phyloP scores from a whole-genome alignment of 1,284 basidiomycete species.

The Entoloma clypeatum region DNA sequence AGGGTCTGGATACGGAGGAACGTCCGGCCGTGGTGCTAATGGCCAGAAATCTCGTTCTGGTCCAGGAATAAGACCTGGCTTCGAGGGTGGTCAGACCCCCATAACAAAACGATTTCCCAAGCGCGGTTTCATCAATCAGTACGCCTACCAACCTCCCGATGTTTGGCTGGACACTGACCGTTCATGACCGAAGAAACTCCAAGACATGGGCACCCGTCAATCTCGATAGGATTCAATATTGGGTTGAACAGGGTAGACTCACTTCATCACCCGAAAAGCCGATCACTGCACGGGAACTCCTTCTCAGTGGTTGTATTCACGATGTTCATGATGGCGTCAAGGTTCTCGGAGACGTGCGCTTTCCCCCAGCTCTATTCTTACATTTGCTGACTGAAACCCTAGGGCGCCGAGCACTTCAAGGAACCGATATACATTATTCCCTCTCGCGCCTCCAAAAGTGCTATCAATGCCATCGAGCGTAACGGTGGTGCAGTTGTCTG shows the following conservation, averaged over 20 bases:
- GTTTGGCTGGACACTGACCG: constrained; percentile 9
- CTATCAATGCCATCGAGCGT: constrained; percentile 81
- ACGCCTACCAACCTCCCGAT: constrained; percentile 30
- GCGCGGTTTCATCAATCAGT: constrained; percentile 92
- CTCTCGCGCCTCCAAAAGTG: constrained; percentile 83
- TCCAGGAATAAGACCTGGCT: constrained; percentile 82
- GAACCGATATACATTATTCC: constrained; percentile 79
- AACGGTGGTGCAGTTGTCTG: constrained; percentile 85
- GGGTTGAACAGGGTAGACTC: constrained; percentile 85
- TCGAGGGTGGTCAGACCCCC: constrained; percentile 96
- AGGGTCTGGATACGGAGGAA: constrained; percentile 87
- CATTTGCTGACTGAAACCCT: constrained; percentile 5
- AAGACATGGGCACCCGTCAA: constrained; percentile 84
- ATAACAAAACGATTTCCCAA: constrained; percentile 92
- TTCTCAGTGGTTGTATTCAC: constrained; percentile 86
- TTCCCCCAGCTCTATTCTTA: constrained; percentile 3
- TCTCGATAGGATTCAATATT: constrained; percentile 84
- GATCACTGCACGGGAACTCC: constrained; percentile 85
- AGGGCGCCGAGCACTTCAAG: constrained; percentile 69
- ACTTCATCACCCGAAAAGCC: constrained; percentile 76
- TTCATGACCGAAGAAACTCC: constrained; percentile 45
- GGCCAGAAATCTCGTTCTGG: constrained; percentile 94
- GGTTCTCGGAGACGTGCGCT: constrained; percentile 76
- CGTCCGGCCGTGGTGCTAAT: constrained; percentile 92
- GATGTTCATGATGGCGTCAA: constrained; percentile 89